These are phyloP conservation scores for Arthrobotrys conoides DNA, from an alignment of 2,329 filamentous ascomycete genomes.

Conservation along the genomic window DNA sequence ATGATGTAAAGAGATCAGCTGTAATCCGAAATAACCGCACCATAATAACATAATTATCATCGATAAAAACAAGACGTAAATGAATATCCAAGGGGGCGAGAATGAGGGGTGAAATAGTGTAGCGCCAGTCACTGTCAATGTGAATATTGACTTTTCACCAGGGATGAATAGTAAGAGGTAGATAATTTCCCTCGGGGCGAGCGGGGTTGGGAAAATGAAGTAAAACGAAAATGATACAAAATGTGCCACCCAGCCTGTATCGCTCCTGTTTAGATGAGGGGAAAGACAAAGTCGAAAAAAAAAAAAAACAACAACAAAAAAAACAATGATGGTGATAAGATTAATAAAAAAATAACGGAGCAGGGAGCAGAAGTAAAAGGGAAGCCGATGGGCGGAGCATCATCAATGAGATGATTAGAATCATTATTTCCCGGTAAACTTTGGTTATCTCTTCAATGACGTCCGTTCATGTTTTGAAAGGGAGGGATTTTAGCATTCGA, in stretches of 20 bases:
- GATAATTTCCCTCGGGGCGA: slow-evolving; percentile 4
- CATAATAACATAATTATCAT: slow-evolving; percentile 60
- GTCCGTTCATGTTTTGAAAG: slow-evolving; percentile 62
- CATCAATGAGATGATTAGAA: not conserved
- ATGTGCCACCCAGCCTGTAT: slow-evolving; percentile 31
- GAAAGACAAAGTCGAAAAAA: too few relatives aligned
- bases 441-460: not conserved
- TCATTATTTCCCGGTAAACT: not conserved
- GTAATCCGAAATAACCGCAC: slow-evolving; percentile 55
- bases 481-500: slow-evolving; percentile 64
- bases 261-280: slow-evolving; percentile 22
- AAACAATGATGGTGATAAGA: slow-evolving; percentile 10
- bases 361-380: not conserved
- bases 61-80: slow-evolving; percentile 27
- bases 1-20: slow-evolving; percentile 37
- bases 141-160: not conserved
- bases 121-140: not conserved
- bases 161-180: not conserved
- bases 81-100: not conserved
- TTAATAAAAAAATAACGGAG: not conserved
- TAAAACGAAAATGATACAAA: slow-evolving; percentile 11
- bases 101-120: not conserved
- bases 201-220: not conserved
- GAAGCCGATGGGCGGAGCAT: not conserved
- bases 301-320: not conserved